These are phyloP conservation scores for Fonsecaea multimorphosa DNA, from an alignment of 2,329 filamentous ascomycete species.

Conservation along the genomic window DNA sequence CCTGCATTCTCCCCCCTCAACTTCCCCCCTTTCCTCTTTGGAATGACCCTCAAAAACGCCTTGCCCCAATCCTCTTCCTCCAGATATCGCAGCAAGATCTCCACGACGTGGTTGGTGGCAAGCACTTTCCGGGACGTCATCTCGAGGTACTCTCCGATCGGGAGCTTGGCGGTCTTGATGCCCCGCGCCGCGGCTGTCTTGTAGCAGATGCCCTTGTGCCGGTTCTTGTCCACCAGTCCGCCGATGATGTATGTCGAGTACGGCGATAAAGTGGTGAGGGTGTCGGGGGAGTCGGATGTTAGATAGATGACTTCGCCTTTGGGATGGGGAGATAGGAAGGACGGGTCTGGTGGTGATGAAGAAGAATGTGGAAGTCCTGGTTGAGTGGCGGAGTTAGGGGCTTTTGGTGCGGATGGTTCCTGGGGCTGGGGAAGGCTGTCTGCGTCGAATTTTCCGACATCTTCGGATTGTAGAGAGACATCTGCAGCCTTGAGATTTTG, in stretches of 20 bases:
- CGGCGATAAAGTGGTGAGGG: constrained; percentile 80
- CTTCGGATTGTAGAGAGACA: not conserved
- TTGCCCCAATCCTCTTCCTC: constrained; percentile 86
- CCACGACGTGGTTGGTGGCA: constrained; percentile 92
- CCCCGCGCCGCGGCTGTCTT: constrained; percentile 71
- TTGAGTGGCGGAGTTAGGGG: constrained; percentile 21
- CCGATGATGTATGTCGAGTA: constrained; percentile 93
- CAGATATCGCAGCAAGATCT: constrained; percentile 95
- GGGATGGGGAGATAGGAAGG: not conserved
- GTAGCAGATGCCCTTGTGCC: constrained; percentile 94
- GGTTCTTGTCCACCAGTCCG: constrained; percentile 92
- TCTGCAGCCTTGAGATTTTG: not conserved
- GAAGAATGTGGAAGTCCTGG: not conserved
- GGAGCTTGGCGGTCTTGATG: constrained; percentile 86
- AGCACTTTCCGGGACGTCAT: constrained; percentile 87
- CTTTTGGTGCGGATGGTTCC: not conserved
- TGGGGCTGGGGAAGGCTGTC: not conserved
- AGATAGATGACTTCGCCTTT: constrained; percentile 78
- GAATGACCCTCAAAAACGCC: constrained; percentile 86
- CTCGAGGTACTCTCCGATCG: constrained; percentile 92
- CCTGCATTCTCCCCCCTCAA: constrained; percentile 59
- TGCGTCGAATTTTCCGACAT: not conserved
- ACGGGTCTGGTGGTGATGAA: not conserved
- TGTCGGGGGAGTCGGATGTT: constrained; percentile 87
- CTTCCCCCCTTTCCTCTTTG: constrained; percentile 82